Conservation (phyloP, 2,329 filamentous ascomycete genomes). For the Aspergillus luchuensis region DNA sequence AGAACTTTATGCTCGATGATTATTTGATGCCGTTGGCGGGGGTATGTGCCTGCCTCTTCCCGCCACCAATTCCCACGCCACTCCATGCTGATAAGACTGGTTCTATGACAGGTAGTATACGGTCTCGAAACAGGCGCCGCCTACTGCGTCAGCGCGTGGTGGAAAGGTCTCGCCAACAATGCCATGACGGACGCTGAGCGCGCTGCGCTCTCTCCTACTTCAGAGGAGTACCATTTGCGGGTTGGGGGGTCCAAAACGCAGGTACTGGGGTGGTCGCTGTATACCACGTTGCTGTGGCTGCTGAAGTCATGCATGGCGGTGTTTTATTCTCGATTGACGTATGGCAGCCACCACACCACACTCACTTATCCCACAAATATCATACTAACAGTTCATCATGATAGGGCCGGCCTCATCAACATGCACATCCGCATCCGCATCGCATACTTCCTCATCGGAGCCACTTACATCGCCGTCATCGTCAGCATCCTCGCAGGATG, state of each 20-base stretch:
- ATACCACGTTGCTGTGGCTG: slow-evolving; percentile 55
- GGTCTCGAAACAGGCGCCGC: slow-evolving; percentile 53
- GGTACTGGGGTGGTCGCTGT: slow-evolving; percentile 57
- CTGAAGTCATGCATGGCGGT: slow-evolving; percentile 59
- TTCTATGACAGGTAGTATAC: slow-evolving; percentile 50
- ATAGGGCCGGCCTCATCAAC: slow-evolving; percentile 42
- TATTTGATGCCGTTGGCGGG: slow-evolving; percentile 60
- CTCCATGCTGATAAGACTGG: neutral
- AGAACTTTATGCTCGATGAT: slow-evolving; percentile 59
- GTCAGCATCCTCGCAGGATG: slow-evolving; percentile 57
- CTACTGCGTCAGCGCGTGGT: slow-evolving; percentile 53
- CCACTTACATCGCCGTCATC: slow-evolving; percentile 54
- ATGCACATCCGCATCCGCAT: slow-evolving; percentile 52
- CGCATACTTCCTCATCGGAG: slow-evolving; percentile 53
- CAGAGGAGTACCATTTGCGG: slow-evolving; percentile 53
- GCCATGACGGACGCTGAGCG: slow-evolving; percentile 58
- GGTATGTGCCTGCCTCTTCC: slow-evolving; percentile 34
- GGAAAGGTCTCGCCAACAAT: slow-evolving; percentile 59
- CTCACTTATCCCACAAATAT: neutral
- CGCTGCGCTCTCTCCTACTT: slow-evolving; percentile 45
- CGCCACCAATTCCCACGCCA: too few relatives aligned
- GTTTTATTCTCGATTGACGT: slow-evolving; percentile 60
- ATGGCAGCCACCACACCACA: slow-evolving; percentile 14
- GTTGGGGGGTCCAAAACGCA: slow-evolving; percentile 57
- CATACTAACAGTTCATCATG: neutral